phyloP scores from a whole-genome alignment of 257 asterid species.

The Phtheirospermum japonicum region DNA sequence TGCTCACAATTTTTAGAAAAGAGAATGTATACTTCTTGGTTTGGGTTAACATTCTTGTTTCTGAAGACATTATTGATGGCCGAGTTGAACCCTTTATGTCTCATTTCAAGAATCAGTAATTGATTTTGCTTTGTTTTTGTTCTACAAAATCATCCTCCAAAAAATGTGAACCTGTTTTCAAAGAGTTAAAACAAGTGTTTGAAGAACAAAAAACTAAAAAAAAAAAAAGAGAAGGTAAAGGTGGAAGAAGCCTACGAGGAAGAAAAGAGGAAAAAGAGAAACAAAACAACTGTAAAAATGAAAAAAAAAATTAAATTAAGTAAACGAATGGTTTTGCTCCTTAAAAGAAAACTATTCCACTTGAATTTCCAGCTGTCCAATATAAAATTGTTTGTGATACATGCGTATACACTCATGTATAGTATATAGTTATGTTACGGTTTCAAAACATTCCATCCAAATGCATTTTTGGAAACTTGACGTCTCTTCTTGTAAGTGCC shows the following conservation, averaged over 20 bases:
- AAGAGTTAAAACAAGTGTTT: neutral
- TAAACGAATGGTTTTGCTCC: too few species aligned
- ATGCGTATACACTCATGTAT: too few species aligned
- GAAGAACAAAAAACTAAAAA: slow-evolving; percentile 1
- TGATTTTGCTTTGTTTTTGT: neutral
- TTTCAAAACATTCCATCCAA: neutral
- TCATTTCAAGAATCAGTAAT: neutral
- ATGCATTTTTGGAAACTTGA: neutral
- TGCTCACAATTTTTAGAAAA: too few species aligned
- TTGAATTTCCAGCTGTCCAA: neutral
- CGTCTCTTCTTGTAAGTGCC: neutral
- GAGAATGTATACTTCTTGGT: neutral
- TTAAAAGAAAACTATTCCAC: neutral
- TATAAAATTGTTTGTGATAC: neutral
- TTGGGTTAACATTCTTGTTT: slow-evolving; percentile 1
- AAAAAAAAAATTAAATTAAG: too few species aligned
- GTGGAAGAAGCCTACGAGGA: too few species aligned
- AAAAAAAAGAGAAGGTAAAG: too few species aligned
- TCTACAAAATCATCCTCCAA: neutral
- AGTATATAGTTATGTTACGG: neutral
- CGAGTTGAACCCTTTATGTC: neutral
- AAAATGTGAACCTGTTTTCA: neutral
- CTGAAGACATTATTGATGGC: neutral
- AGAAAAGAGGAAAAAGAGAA: neutral
- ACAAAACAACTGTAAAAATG: too few species aligned